A percentile compares a stretch with the other conserved stretches of the same genome.
These are phyloP conservation scores for Lactarius akahatsu DNA, from an alignment of 768 basidiomycete species.

Conservation along the genomic window DNA sequence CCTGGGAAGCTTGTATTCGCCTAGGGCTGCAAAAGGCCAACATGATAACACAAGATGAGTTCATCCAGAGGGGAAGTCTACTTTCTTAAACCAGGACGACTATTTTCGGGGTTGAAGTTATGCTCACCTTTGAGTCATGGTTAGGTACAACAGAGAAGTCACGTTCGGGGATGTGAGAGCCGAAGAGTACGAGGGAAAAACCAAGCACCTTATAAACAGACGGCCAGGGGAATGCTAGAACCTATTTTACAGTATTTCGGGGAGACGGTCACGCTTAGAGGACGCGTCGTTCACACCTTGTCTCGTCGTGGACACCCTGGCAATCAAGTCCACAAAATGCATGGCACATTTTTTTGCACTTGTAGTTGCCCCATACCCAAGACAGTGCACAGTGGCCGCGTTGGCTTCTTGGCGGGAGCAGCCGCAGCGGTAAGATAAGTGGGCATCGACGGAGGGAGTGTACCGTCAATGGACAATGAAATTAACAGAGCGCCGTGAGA, in stretches of 20 bases:
- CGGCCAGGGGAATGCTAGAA: not conserved
- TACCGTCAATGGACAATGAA: conserved; percentile 48
- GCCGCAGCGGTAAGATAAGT: conserved; percentile 72
- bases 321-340: conserved; percentile 74
- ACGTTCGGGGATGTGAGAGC: not conserved
- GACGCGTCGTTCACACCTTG: conserved; percentile 74
- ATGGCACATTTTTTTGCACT: conserved; percentile 75
- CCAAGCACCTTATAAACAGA: not conserved
- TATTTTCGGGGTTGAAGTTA: not conserved
- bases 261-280: conserved; percentile 38
- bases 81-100: not conserved
- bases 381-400: conserved; percentile 76
- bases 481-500: not conserved
- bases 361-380: conserved; percentile 84
- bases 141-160: not conserved
- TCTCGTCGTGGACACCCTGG: conserved; percentile 72
- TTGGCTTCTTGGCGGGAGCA: conserved; percentile 59
- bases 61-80: not conserved
- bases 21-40: not conserved
- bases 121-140: not conserved
- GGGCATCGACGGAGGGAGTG: conserved; percentile 51
- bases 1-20: not conserved
- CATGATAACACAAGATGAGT: not conserved
- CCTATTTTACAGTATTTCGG: not conserved
- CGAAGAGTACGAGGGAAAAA: not conserved